Percentiles rank a stretch among this genome's conserved stretches.
phyloP scores from a whole-genome alignment of 352 stramenopile species.

The Pythium sp. region DNA sequence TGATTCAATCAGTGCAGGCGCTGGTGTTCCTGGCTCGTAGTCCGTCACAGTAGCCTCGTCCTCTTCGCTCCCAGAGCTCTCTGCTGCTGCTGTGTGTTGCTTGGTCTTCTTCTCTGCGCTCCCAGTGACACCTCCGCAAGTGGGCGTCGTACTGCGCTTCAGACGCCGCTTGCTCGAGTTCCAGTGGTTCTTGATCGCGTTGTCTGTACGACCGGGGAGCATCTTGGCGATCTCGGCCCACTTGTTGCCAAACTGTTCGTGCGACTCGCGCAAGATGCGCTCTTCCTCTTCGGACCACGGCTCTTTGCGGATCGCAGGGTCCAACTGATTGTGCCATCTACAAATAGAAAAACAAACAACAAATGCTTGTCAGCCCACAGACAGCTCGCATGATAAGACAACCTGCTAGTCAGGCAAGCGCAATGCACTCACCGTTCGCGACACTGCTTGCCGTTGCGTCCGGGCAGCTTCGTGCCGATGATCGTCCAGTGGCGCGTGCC shows the following conservation, averaged over 20 bases:
- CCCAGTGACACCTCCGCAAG: not conserved
- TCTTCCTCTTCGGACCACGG: constrained; percentile 92
- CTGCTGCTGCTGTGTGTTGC: not conserved
- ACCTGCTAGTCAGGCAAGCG: not conserved
- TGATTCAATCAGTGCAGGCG: not conserved
- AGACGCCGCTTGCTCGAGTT: constrained; percentile 83
- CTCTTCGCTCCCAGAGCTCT: constrained; percentile 5
- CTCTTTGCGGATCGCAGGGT: constrained; percentile 91
- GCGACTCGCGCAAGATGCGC: constrained; percentile 57
- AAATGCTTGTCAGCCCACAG: constrained; percentile 5
- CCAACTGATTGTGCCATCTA: constrained; percentile 95
- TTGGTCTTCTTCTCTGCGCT: constrained; percentile 20
- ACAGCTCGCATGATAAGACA: not conserved
- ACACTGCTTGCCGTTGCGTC: constrained; percentile 93
- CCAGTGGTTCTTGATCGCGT: constrained; percentile 93
- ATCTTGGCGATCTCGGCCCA: constrained; percentile 91
- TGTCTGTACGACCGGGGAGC: constrained; percentile 85
- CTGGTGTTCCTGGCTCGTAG: not conserved
- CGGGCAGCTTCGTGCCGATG: constrained; percentile 95
- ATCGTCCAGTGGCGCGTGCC: constrained; percentile 97
- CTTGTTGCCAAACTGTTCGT: constrained; percentile 87
- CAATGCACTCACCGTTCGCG: constrained; percentile 76
- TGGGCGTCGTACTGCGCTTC: constrained; percentile 39
- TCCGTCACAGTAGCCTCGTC: constrained; percentile 7
- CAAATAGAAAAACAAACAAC: constrained; percentile 8